Conservation (phyloP, 352 stramenopile species). For the Phytophthora europaea region DNA sequence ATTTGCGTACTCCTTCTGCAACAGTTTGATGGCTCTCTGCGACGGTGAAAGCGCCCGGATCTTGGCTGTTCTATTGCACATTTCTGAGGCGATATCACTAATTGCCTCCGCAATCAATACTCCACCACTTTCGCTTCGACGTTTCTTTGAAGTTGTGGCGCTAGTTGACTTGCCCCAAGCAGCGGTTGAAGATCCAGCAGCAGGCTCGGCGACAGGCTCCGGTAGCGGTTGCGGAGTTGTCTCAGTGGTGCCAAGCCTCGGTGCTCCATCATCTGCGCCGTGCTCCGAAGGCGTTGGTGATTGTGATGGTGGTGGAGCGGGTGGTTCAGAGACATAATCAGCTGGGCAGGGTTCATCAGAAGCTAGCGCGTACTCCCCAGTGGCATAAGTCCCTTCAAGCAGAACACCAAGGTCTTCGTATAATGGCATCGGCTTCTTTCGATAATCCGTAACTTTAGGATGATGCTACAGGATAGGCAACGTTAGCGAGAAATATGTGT, state of each 20-base stretch:
- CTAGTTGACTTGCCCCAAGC: not conserved
- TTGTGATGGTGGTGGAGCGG: not conserved
- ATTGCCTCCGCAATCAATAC: not conserved
- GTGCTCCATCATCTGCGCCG: not conserved
- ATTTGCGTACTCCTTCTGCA: constrained; percentile 4
- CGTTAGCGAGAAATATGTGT: not conserved
- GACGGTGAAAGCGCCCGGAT: not conserved
- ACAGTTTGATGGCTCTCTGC: not conserved
- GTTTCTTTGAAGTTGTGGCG: not conserved
- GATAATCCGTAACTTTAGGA: not conserved
- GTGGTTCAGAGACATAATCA: not conserved
- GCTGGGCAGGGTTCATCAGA: not conserved
- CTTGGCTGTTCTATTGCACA: not conserved
- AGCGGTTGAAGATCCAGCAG: not conserved
- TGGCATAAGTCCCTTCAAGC: not conserved
- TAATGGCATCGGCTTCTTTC: not conserved
- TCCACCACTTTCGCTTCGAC: not conserved
- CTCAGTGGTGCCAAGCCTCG: too few species aligned
- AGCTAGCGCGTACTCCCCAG: not conserved
- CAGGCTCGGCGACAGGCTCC: not conserved
- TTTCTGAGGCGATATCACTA: not conserved
- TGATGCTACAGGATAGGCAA: not conserved
- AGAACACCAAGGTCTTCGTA: not conserved
- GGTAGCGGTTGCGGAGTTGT: not conserved
- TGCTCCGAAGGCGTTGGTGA: not conserved